Evolutionary conservation across 2,329 filamentous ascomycete species (phyloP), one percentile per base, ranked within the genome.

Genomic region (Cytospora piceae): DNA sequence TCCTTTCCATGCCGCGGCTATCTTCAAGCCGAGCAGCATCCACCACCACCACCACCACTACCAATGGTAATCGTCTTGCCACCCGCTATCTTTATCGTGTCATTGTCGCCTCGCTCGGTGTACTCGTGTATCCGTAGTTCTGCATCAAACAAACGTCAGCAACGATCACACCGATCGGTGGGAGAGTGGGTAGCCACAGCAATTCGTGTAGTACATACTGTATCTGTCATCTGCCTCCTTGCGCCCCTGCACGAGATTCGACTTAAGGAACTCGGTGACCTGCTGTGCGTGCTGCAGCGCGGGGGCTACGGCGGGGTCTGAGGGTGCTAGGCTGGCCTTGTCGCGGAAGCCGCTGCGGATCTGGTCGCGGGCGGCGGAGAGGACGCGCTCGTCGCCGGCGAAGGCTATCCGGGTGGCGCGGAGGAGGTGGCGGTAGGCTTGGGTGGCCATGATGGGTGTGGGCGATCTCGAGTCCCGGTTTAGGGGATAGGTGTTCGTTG

Each of bases 61-160:
- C 73, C 75, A 14, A 74, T 71, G 58, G 70, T 78, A 67, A 74
- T 62, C 12, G 69, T 74, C 62, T 72, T 76, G 67, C 79, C 82
- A 17, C 58, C 42, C 2, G 84, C 83, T 60, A 87, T 81, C 78
- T 94, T 96, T 73, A 97, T 87, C 39, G 90, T 92, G 72, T 97
- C 93, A 74, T 99, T 99, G 78, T 98, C 91, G 62, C 95, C 93
- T 70, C 92, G 85, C 77, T 99, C 94, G 34, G 90, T 99, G 70
- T 96, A 82, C 68, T 96, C 86, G 76, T 98, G 95, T 78, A 99
- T 97, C 60, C 90, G 85, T 65, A 98, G 80, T 75, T 90, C 93
- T 97, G 71, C 39, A 49, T 9, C 14, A 31, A 42, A 0, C 8
- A 7, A 37, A 52, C 6, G 53, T 60, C 20, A 62, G 22, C 3